phyloP scores from a whole-genome alignment of 2,329 filamentous ascomycete species.

The Penicillium verrucosum region DNA sequence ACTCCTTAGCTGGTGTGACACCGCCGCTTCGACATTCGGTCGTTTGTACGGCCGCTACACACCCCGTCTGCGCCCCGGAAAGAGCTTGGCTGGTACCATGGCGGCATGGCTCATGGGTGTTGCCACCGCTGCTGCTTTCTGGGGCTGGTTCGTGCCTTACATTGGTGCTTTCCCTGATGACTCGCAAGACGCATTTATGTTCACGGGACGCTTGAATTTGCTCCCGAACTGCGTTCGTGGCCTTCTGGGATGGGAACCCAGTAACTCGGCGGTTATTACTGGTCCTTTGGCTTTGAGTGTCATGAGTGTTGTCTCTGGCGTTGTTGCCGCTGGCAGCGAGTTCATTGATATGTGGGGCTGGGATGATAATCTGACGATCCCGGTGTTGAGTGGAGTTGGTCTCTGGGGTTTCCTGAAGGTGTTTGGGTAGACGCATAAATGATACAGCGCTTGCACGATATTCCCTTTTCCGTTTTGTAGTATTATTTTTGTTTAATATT shows the following conservation, averaged over 20 bases:
- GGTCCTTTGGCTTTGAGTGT: conserved; percentile 72
- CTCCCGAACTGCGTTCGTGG: conserved; percentile 61
- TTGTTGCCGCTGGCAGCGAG: conserved; percentile 85
- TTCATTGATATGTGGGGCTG: conserved; percentile 86
- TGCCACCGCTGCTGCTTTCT: conserved; percentile 79
- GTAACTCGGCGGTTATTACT: conserved; percentile 54
- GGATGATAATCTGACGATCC: conserved; percentile 98
- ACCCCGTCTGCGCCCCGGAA: conserved; percentile 76
- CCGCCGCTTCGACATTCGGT: conserved; percentile 91
- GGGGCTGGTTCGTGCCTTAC: conserved; percentile 75
- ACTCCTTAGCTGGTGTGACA: conserved; percentile 96
- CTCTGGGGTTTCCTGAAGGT: conserved; percentile 89
- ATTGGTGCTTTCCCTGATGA: conserved; percentile 67
- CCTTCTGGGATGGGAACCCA: conserved; percentile 57
- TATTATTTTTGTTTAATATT: conserved; percentile 10
- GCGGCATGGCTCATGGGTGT: conserved; percentile 82
- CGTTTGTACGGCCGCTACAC: conserved; percentile 87
- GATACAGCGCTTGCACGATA: conserved; percentile 4
- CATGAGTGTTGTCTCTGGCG: conserved; percentile 82
- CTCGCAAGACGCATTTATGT: conserved; percentile 71
- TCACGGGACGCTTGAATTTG: conserved; percentile 66
- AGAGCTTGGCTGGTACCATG: conserved; percentile 84
- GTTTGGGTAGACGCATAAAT: conserved; percentile 55
- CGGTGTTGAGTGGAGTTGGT: conserved; percentile 80
- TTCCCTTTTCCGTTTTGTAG: not conserved